phyloP scores from a whole-genome alignment of 177 flowering plant genomes.

The Vitis hybrid region DNA sequence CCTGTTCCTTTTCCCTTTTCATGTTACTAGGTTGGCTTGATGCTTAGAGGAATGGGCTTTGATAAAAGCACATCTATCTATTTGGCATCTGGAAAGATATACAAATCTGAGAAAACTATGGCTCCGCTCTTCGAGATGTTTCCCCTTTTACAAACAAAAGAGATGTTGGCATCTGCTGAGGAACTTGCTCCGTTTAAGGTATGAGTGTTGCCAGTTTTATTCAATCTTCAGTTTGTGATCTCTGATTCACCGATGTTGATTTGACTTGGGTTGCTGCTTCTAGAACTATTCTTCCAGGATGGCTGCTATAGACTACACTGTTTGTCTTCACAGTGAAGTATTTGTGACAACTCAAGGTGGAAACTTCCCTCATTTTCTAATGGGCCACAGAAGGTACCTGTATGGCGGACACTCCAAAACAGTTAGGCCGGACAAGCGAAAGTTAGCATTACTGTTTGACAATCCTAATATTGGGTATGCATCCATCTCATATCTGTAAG shows the following conservation, averaged over 20 bases:
- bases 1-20: background rate
- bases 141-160: slow-evolving; percentile 84
- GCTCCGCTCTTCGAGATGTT: slow-evolving; percentile 87
- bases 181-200: slow-evolving; percentile 90
- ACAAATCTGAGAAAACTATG: slow-evolving; percentile 78
- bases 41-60: slow-evolving; percentile 99
- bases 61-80: slow-evolving; percentile 66
- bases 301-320: slow-evolving; percentile 98
- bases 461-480: slow-evolving; percentile 81
- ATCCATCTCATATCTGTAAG: background rate
- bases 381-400: slow-evolving; percentile 88
- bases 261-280: slow-evolving; percentile 36
- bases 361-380: slow-evolving; percentile 87
- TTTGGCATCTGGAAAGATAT: slow-evolving; percentile 90
- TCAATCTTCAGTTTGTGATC: background rate
- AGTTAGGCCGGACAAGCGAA: slow-evolving; percentile 88
- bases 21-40: slow-evolving; percentile 76
- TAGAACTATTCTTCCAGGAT: slow-evolving; percentile 94
- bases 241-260: slow-evolving; percentile 4
- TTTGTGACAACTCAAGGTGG: slow-evolving; percentile 99
- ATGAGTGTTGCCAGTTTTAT: slow-evolving; percentile 2
- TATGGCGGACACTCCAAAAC: slow-evolving; percentile 95
- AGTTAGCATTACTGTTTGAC: slow-evolving; percentile 70
- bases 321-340: slow-evolving; percentile 96
- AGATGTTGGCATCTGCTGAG: slow-evolving; percentile 64